Percentiles rank a stretch among this genome's conserved stretches.
Conservation (phyloP, 2,329 filamentous ascomycete species). For the Aplosporella prunicola region DNA sequence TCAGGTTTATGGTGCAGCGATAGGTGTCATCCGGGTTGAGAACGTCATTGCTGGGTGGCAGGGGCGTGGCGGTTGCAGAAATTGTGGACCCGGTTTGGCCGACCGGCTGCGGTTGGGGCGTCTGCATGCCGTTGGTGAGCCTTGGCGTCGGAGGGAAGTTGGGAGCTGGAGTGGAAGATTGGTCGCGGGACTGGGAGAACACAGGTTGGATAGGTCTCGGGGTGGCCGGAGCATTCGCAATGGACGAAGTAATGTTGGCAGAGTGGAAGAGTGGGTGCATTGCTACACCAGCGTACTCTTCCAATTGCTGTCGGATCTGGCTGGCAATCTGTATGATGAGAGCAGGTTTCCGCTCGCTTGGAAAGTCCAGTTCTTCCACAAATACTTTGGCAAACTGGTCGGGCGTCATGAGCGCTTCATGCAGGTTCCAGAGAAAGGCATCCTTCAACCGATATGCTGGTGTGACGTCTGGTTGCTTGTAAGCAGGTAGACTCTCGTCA, state of each 20-base stretch:
- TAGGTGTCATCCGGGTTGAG: slow-evolving; percentile 91
- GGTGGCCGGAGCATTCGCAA: slow-evolving; percentile 1
- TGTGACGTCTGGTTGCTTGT: slow-evolving; percentile 68
- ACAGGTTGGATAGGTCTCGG: slow-evolving; percentile 20
- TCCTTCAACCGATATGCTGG: slow-evolving; percentile 85
- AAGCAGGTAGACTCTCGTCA: slow-evolving; percentile 67
- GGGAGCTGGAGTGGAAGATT: slow-evolving; percentile 39
- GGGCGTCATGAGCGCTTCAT: slow-evolving; percentile 86
- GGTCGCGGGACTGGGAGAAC: slow-evolving; percentile 40
- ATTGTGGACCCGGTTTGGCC: slow-evolving; percentile 36
- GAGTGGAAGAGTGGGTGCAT: slow-evolving; percentile 84
- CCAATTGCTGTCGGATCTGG: slow-evolving; percentile 88
- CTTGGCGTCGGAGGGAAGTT: slow-evolving; percentile 22
- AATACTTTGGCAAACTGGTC: slow-evolving; percentile 89
- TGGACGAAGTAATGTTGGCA: slow-evolving; percentile 14
- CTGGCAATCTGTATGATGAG: slow-evolving; percentile 77
- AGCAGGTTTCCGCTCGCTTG: slow-evolving; percentile 52
- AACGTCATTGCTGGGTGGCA: slow-evolving; percentile 58
- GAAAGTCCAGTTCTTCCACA: slow-evolving; percentile 87
- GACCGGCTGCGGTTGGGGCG: slow-evolving; percentile 38
- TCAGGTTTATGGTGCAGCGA: slow-evolving; percentile 82
- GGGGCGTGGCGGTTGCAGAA: slow-evolving; percentile 58
- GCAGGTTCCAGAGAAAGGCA: slow-evolving; percentile 95
- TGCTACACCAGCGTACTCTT: slow-evolving; percentile 91
- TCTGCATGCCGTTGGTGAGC: slow-evolving; percentile 43